Evolutionary conservation across 108 stramenopile species (phyloP).

Genomic region (Cyclotella atomus): DNA sequence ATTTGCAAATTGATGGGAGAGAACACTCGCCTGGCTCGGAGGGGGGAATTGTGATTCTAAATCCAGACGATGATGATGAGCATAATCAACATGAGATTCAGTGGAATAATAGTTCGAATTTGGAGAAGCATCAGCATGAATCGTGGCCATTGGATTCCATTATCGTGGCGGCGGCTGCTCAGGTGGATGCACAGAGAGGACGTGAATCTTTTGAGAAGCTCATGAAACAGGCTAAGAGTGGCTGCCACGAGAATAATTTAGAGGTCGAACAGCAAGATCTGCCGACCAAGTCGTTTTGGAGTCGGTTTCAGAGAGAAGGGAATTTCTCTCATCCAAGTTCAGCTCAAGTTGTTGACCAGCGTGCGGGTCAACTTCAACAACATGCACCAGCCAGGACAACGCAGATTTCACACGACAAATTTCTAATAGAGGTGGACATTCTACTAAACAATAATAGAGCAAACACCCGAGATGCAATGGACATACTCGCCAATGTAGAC

Average conservation of each 20-base stretch:
- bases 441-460: not conserved
- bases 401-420: conserved; percentile 32
- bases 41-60: conserved; percentile 14
- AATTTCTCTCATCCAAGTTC: not conserved
- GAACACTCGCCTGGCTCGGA: not conserved
- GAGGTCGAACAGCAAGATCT: not conserved
- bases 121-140: not conserved
- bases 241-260: not conserved
- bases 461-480: conserved; percentile 40
- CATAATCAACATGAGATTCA: not conserved
- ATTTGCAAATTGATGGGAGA: not conserved
- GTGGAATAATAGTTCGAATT: no score
- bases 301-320: conserved; percentile 4
- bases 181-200: conserved; percentile 2
- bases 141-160: conserved; percentile 27
- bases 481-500: conserved; percentile 65
- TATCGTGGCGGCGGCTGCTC: conserved; percentile 24
- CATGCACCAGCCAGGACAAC: conserved; percentile 31
- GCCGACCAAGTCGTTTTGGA: not conserved
- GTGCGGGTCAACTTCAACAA: not conserved
- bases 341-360: not conserved
- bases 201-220: conserved; percentile 42
- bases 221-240: conserved; percentile 57
- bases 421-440: conserved; percentile 38
- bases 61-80: not conserved